A percentile compares a stretch with the other conserved stretches of the same genome.
Evolutionary conservation across 2,329 filamentous ascomycete species (phyloP).

Genomic region (Fusarium sublunatum): DNA sequence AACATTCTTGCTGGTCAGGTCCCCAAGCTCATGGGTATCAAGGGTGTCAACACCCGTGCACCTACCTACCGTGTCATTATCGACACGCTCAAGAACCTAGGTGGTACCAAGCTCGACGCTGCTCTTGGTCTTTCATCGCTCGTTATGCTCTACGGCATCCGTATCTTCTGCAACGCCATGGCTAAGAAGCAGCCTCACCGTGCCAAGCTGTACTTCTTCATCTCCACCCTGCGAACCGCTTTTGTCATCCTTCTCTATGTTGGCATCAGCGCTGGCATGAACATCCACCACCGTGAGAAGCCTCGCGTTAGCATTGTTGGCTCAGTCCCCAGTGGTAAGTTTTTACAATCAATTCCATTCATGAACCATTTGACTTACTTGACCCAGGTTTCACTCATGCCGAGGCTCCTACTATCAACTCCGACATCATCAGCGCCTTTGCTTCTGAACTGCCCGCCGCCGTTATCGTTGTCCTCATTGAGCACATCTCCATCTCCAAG

Average conservation of each 20-base stretch:
- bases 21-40: conserved; percentile 63
- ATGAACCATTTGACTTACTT: conserved; percentile 1
- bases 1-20: conserved; percentile 64
- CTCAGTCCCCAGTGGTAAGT: conserved; percentile 73
- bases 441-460: conserved; percentile 75
- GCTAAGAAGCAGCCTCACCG: conserved; percentile 74
- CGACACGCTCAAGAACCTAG: conserved; percentile 60
- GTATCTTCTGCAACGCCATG: conserved; percentile 69
- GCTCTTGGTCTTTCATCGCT: conserved; percentile 79
- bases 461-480: conserved; percentile 81
- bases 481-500: conserved; percentile 86
- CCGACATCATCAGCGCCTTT: conserved; percentile 70
- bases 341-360: background rate
- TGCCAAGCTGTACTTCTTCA: conserved; percentile 80
- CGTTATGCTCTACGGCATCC: conserved; percentile 74
- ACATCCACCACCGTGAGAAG: conserved; percentile 66
- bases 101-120: conserved; percentile 70
- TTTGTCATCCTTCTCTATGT: conserved; percentile 87
- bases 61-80: conserved; percentile 63
- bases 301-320: conserved; percentile 74
- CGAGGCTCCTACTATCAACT: conserved; percentile 71
- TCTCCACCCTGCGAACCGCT: conserved; percentile 79
- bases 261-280: conserved; percentile 78
- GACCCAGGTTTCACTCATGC: conserved; percentile 74
- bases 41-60: conserved; percentile 61